Evolutionary conservation across 495 filamentous ascomycete species (phyloP).

Genomic region (Annulohypoxylon stygium): DNA sequence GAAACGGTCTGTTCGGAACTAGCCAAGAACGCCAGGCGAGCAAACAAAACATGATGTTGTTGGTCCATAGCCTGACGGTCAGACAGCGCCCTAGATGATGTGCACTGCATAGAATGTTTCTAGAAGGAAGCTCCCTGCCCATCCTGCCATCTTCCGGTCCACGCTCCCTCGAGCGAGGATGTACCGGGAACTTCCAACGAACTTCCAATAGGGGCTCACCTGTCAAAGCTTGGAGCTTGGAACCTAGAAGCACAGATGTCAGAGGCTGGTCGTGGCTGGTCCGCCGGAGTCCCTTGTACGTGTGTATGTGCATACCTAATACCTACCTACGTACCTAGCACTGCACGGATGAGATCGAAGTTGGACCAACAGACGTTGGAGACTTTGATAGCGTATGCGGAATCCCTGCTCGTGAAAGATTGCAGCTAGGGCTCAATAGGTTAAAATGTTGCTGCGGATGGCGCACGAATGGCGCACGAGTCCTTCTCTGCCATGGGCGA

Average conservation of each 20-base stretch:
- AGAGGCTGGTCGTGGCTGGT: conserved; percentile 13
- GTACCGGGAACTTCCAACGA: conserved; percentile 19
- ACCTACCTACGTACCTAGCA: background rate
- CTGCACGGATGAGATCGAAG: conserved; percentile 29
- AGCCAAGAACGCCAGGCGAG: conserved; percentile 33
- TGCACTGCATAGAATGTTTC: conserved; percentile 50
- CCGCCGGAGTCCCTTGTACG: conserved; percentile 12
- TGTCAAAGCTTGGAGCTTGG: conserved; percentile 11
- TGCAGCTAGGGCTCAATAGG: background rate
- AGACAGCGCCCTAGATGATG: conserved; percentile 40
- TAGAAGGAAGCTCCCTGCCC: conserved; percentile 43
- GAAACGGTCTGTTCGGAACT: conserved; percentile 12
- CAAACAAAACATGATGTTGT: conserved; percentile 28
- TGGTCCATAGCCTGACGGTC: conserved; percentile 8
- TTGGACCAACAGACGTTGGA: conserved; percentile 28
- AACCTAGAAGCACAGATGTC: conserved; percentile 20
- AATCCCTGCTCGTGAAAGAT: conserved; percentile 25
- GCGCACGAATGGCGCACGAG: conserved; percentile 18
- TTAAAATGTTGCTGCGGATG: conserved; percentile 14
- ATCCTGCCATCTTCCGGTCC: conserved; percentile 31
- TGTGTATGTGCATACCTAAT: background rate
- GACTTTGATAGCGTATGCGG: conserved; percentile 5
- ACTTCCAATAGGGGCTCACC: conserved; percentile 19
- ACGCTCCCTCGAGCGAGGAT: conserved; percentile 19
- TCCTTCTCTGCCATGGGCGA: conserved; percentile 17